Percentiles rank a stretch among this genome's conserved stretches.
phyloP scores from a whole-genome alignment of 1,284 basidiomycete genomes.

The Fomes fomentarius region DNA sequence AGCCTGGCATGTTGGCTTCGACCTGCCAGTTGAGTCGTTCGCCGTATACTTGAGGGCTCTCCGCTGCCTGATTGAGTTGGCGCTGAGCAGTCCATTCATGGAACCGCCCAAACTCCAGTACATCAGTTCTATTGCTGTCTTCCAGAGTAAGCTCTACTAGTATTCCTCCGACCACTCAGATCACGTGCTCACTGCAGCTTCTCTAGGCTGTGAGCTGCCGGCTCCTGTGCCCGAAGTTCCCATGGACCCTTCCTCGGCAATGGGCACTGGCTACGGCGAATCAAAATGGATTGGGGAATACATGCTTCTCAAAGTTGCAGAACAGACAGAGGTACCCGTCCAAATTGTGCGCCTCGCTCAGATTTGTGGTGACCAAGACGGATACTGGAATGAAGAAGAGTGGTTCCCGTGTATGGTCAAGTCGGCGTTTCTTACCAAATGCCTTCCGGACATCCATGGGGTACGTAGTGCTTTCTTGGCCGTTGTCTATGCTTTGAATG shows the following conservation, averaged over 20 bases:
- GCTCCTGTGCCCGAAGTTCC: slow-evolving; percentile 12
- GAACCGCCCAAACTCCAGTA: slow-evolving; percentile 31
- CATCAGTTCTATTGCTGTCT: slow-evolving; percentile 37
- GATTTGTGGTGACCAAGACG: slow-evolving; percentile 40
- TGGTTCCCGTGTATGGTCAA: slow-evolving; percentile 48
- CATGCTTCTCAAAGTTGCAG: slow-evolving; percentile 26
- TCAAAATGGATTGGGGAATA: slow-evolving; percentile 45
- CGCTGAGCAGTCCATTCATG: slow-evolving; percentile 26
- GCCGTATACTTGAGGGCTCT: slow-evolving; percentile 19
- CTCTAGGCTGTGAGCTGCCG: slow-evolving; percentile 4
- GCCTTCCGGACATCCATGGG: slow-evolving; percentile 28
- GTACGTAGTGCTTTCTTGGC: too few relatives aligned
- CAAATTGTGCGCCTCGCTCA: slow-evolving; percentile 46
- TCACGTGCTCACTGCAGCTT: background rate
- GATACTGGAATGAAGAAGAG: slow-evolving; percentile 46
- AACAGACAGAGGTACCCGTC: slow-evolving; percentile 28
- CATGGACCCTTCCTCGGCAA: slow-evolving; percentile 25
- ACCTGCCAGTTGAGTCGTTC: slow-evolving; percentile 27
- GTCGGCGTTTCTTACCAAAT: slow-evolving; percentile 30
- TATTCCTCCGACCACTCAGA: background rate
- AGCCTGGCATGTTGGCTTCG: slow-evolving; percentile 43
- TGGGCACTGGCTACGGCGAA: slow-evolving; percentile 41
- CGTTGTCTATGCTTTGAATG: too few relatives aligned
- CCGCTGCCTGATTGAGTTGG: slow-evolving; percentile 27
- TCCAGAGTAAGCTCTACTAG: slow-evolving; percentile 17